Percentiles rank a stretch among this genome's conserved stretches.
These are phyloP conservation scores for Neonectria faginata DNA, from an alignment of 2,329 filamentous ascomycete species.

Conservation along the genomic window DNA sequence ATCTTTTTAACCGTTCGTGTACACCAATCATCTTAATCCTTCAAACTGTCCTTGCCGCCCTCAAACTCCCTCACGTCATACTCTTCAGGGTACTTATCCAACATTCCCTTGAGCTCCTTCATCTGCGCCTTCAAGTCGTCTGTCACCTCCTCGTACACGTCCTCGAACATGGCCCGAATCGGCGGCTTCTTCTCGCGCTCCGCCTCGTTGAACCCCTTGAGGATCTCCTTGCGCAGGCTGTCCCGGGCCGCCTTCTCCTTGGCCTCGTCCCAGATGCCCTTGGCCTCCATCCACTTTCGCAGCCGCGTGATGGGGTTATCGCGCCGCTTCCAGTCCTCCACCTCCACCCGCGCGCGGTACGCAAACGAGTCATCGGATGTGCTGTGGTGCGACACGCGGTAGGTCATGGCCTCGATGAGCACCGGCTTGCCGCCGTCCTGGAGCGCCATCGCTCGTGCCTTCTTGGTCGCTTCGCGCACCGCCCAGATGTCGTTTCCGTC, in stretches of 20 bases:
- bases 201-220: conserved; percentile 86
- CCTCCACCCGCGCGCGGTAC: conserved; percentile 91
- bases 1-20: neutral
- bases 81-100: conserved; percentile 90
- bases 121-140: conserved; percentile 81
- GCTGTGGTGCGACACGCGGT: conserved; percentile 97
- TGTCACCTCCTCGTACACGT: conserved; percentile 89
- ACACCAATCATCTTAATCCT: conserved; percentile 43
- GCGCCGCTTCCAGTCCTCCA: conserved; percentile 93
- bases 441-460: conserved; percentile 82
- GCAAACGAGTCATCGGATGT: conserved; percentile 98
- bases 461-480: conserved; percentile 81
- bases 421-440: conserved; percentile 84
- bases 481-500: conserved; percentile 97
- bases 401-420: conserved; percentile 95
- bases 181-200: conserved; percentile 85
- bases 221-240: conserved; percentile 76
- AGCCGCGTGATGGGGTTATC: conserved; percentile 90
- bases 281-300: conserved; percentile 90
- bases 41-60: conserved; percentile 75
- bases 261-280: conserved; percentile 85
- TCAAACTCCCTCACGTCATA: conserved; percentile 86
- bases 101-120: conserved; percentile 75
- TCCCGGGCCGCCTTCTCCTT: conserved; percentile 80
- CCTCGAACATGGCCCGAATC: conserved; percentile 80